phyloP scores from a whole-genome alignment of 2,329 filamentous ascomycete species.

The Aureobasidium sp. region DNA sequence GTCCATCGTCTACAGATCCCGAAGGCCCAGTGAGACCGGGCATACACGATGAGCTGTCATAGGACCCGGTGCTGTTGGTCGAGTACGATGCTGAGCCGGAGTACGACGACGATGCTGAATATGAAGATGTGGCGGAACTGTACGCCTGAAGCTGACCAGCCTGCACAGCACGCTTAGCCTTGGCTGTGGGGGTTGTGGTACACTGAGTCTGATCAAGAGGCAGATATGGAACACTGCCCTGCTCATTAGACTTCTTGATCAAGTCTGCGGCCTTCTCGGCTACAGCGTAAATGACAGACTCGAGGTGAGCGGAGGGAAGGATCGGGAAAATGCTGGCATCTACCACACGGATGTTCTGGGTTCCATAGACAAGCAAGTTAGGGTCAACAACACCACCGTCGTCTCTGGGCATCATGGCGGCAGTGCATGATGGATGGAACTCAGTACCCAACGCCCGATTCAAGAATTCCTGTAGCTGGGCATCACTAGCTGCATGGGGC shows the following conservation, averaged over 20 bases:
- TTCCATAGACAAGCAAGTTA: constrained; percentile 35
- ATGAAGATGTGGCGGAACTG: neutral
- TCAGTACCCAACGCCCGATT: constrained; percentile 32
- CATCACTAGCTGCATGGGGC: constrained; percentile 24
- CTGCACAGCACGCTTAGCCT: constrained; percentile 4
- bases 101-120: neutral
- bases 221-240: neutral
- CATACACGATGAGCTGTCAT: neutral
- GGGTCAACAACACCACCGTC: constrained; percentile 43
- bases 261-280: constrained; percentile 22
- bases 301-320: constrained; percentile 27
- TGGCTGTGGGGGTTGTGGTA: constrained; percentile 9
- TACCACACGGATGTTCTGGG: constrained; percentile 36
- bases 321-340: constrained; percentile 38
- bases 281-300: constrained; percentile 19
- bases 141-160: neutral
- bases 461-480: constrained; percentile 24
- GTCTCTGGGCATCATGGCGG: constrained; percentile 40
- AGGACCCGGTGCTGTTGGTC: neutral
- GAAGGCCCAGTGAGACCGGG: neutral
- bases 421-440: constrained; percentile 32
- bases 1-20: neutral
- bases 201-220: constrained; percentile 16
- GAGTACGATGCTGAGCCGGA: neutral
- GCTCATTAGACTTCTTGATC: constrained; percentile 15